phyloP scores from a whole-genome alignment of 495 filamentous ascomycete species.

The Cenococcum geophilum region DNA sequence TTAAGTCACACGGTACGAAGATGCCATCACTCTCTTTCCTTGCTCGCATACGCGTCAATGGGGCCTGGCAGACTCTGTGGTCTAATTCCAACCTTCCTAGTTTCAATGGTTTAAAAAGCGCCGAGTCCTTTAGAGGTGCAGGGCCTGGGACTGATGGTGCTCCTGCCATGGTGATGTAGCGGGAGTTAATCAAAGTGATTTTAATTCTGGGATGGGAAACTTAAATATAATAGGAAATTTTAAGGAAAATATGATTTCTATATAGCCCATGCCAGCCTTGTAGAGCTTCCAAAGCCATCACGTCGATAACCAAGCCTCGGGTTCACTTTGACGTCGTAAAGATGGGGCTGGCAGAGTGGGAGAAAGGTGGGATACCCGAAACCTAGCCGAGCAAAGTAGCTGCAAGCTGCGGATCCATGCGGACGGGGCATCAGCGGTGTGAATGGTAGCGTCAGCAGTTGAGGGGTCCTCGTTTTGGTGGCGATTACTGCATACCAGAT shows the following conservation, averaged over 20 bases:
- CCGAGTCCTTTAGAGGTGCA: conserved; percentile 25
- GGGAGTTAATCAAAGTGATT: not conserved
- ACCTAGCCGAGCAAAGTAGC: not conserved
- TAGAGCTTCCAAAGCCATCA: not conserved
- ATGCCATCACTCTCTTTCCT: conserved; percentile 29
- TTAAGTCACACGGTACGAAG: conserved; percentile 22
- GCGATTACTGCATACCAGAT: not conserved
- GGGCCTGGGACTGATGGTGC: conserved; percentile 21
- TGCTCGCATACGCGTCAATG: conserved; percentile 30
- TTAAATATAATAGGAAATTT: not conserved
- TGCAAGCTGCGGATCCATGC: not conserved
- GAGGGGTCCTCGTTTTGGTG: conserved; percentile 4
- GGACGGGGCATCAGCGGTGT: not conserved
- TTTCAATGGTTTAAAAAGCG: conserved; percentile 27
- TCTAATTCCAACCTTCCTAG: conserved; percentile 24
- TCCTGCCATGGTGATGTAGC: conserved; percentile 17
- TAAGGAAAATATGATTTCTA: not conserved
- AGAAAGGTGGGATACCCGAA: conserved; percentile 3
- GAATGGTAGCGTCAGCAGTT: not conserved
- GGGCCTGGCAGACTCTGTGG: conserved; percentile 27
- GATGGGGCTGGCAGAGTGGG: conserved; percentile 2
- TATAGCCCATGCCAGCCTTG: not conserved
- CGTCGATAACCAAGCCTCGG: not conserved
- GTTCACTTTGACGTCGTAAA: not conserved
- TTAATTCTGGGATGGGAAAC: not conserved